phyloP scores from a whole-genome alignment of 371 early-diverging fungal species.

The Mucor racemosus region DNA sequence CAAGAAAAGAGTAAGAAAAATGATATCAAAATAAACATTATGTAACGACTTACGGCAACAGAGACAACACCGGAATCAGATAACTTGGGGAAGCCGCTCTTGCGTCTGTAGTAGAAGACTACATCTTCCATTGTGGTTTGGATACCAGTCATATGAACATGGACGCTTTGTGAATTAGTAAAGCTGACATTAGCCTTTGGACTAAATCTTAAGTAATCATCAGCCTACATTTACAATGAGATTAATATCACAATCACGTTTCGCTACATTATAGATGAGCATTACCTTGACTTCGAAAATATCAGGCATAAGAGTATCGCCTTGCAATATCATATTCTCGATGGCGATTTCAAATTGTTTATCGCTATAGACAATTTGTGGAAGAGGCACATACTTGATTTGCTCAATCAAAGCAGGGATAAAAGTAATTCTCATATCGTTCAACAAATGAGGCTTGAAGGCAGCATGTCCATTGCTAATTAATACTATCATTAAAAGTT shows the following conservation, averaged over 20 bases:
- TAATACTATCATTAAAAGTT: not conserved
- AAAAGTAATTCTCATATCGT: conserved; percentile 57
- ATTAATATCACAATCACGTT: not conserved
- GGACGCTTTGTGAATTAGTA: conserved; percentile 39
- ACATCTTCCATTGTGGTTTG: conserved; percentile 43
- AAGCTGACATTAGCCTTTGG: conserved; percentile 44
- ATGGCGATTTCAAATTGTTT: conserved; percentile 59
- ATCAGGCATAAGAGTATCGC: conserved; percentile 63
- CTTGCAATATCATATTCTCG: conserved; percentile 64
- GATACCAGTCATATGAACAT: conserved; percentile 35
- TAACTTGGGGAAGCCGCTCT: conserved; percentile 57
- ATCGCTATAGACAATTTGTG: conserved; percentile 69
- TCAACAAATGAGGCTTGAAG: conserved; percentile 64
- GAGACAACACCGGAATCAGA: conserved; percentile 64
- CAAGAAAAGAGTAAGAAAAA: not conserved
- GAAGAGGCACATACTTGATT: conserved; percentile 65
- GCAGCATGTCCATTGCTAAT: conserved; percentile 48
- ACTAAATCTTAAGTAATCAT: conserved; percentile 41
- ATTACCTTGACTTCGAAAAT: conserved; percentile 60
- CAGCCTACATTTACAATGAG: conserved; percentile 24
- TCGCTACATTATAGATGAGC: conserved; percentile 11
- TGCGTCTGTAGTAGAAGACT: conserved; percentile 63
- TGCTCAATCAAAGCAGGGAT: conserved; percentile 62
- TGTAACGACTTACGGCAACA: conserved; percentile 27
- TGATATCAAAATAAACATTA: no score